A percentile compares a stretch with the other conserved stretches of the same genome.
Evolutionary conservation across 805 yeast species (phyloP).

Genomic region (Torulaspora indica): DNA sequence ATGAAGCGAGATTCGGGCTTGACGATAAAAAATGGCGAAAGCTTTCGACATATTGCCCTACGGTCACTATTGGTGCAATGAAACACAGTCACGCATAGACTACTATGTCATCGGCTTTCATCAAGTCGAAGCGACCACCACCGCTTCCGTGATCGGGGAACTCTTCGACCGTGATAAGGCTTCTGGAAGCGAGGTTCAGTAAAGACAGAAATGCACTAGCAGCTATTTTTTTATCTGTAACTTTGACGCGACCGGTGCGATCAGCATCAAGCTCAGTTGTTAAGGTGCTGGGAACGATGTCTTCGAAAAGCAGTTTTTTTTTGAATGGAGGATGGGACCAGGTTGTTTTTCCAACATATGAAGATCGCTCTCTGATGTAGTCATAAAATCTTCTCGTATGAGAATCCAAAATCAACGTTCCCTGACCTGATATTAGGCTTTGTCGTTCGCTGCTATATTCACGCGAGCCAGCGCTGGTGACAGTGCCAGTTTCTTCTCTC

Average conservation of each 20-base stretch:
- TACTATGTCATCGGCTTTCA: constrained; percentile 20
- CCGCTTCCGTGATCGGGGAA: constrained; percentile 3
- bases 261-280: constrained; percentile 2
- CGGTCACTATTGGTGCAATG: too few relatives aligned
- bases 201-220: constrained; percentile 33
- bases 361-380: constrained; percentile 27
- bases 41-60: too few relatives aligned
- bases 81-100: constrained; percentile 10
- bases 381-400: constrained; percentile 32
- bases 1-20: neutral
- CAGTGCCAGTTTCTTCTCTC: constrained; percentile 3
- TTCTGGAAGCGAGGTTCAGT: constrained; percentile 29
- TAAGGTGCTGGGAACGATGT: constrained; percentile 28
- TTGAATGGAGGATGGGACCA: constrained; percentile 17
- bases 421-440: neutral
- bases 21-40: neutral
- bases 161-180: constrained; percentile 11
- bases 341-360: constrained; percentile 21
- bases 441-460: neutral
- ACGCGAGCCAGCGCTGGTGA: constrained; percentile 2
- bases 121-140: constrained; percentile 5
- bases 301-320: constrained; percentile 26
- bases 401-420: constrained; percentile 16
- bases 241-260: neutral
- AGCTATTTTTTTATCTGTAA: constrained; percentile 25